phyloP scores from a whole-genome alignment of 805 yeast species.

The Tetrapisispora arboricola region DNA sequence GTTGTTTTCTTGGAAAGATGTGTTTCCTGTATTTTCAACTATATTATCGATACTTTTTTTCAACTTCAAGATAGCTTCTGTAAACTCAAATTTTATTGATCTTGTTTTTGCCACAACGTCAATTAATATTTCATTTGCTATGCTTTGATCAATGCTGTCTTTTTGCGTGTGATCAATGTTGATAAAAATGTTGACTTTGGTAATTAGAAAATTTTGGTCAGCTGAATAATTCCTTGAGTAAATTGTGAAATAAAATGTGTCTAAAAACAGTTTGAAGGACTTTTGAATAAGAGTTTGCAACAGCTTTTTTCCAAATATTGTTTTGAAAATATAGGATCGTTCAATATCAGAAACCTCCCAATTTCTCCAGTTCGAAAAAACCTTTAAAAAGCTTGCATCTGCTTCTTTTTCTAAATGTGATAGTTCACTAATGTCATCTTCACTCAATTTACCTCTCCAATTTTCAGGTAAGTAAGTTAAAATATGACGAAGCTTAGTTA shows the following conservation, averaged over 20 bases:
- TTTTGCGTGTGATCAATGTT: slow-evolving; percentile 9
- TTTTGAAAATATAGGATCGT: slow-evolving; percentile 44
- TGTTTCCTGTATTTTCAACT: neutral
- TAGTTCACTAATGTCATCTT: neutral
- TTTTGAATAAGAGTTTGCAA: slow-evolving; percentile 7
- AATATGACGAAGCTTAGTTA: slow-evolving; percentile 71
- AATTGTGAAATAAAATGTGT: slow-evolving; percentile 19
- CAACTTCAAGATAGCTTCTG: slow-evolving; percentile 10
- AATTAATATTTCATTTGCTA: slow-evolving; percentile 10
- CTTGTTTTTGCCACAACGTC: slow-evolving; percentile 18
- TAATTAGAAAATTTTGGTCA: slow-evolving; percentile 18
- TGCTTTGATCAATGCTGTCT: slow-evolving; percentile 2
- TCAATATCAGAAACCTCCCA: slow-evolving; percentile 75
- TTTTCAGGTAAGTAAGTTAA: slow-evolving; percentile 43
- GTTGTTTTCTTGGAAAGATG: neutral
- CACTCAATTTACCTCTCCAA: slow-evolving; percentile 32
- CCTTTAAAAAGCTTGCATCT: slow-evolving; percentile 46
- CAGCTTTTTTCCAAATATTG: slow-evolving; percentile 35
- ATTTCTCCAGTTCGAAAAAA: slow-evolving; percentile 73
- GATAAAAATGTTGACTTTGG: slow-evolving; percentile 12
- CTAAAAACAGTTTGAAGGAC: slow-evolving; percentile 11
- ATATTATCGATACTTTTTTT: slow-evolving; percentile 8
- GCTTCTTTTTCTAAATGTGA: slow-evolving; percentile 37
- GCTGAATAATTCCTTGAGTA: slow-evolving; percentile 17
- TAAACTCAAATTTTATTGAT: slow-evolving; percentile 19